Evolutionary conservation across 805 yeast species (phyloP).

Genomic region (Sugiyamaella marilandica): DNA sequence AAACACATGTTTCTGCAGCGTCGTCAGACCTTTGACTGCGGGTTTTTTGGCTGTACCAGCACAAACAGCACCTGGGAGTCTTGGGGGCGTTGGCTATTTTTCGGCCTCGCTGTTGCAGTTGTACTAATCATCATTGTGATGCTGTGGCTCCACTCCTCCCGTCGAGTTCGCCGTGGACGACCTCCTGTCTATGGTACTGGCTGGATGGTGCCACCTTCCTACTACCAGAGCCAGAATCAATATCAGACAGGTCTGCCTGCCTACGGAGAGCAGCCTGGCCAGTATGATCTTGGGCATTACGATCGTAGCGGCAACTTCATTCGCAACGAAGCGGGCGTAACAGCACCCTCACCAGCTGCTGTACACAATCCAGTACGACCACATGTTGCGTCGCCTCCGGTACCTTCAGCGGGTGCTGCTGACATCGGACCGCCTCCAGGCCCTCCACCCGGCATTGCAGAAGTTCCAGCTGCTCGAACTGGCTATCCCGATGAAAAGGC

Average conservation of each 20-base stretch:
- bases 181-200: constrained; percentile 70
- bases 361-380: background rate
- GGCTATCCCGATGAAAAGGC: background rate
- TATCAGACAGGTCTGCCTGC: constrained; percentile 34
- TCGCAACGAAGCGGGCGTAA: background rate
- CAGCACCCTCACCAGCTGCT: background rate
- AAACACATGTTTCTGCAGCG: no score
- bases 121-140: constrained; percentile 22
- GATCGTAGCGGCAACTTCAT: constrained; percentile 51
- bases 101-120: constrained; percentile 26
- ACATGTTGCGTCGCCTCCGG: background rate
- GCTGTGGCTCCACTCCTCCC: constrained; percentile 22
- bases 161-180: constrained; percentile 35
- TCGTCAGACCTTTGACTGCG: background rate
- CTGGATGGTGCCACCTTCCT: constrained; percentile 85
- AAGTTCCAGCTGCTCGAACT: background rate
- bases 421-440: constrained; percentile 7
- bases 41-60: background rate
- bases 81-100: constrained; percentile 36
- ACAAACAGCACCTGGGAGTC: constrained; percentile 21
- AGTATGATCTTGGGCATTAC: constrained; percentile 68
- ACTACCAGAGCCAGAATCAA: constrained; percentile 51
- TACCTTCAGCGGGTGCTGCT: constrained; percentile 2
- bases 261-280: constrained; percentile 28
- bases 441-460: constrained; percentile 9